These are phyloP conservation scores for Reticulascus tulasneorum DNA, from an alignment of 2,329 filamentous ascomycete genomes.

Conservation along the genomic window DNA sequence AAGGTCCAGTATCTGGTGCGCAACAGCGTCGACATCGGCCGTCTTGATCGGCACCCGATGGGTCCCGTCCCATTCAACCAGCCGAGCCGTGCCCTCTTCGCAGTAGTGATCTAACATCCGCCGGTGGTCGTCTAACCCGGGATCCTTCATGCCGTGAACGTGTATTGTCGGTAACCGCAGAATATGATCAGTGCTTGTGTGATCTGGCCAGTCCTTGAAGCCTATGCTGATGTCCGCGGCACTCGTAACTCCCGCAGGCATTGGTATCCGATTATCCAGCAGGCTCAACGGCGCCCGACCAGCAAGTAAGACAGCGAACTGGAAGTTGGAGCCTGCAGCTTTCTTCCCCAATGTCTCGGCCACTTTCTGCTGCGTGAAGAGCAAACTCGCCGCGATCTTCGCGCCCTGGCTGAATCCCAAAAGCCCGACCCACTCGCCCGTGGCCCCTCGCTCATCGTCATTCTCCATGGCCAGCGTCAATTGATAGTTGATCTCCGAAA, in stretches of 20 bases:
- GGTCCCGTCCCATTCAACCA: slow-evolving; percentile 71
- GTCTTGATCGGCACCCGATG: slow-evolving; percentile 69
- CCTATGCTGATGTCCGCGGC: slow-evolving; percentile 24
- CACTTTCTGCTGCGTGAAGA: slow-evolving; percentile 63
- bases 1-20: slow-evolving; percentile 47
- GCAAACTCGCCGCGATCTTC: slow-evolving; percentile 55
- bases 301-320: slow-evolving; percentile 60
- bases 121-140: slow-evolving; percentile 55
- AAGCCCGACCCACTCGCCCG: slow-evolving; percentile 55
- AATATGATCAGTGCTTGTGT: slow-evolving; percentile 37
- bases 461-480: slow-evolving; percentile 44
- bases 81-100: slow-evolving; percentile 42
- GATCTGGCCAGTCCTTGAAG: slow-evolving; percentile 40
- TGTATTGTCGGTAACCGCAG: slow-evolving; percentile 60
- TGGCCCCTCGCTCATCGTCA: slow-evolving; percentile 46
- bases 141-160: slow-evolving; percentile 61
- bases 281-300: slow-evolving; percentile 57
- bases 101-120: slow-evolving; percentile 57
- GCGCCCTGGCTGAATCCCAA: slow-evolving; percentile 67
- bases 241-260: slow-evolving; percentile 18
- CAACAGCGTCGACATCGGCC: slow-evolving; percentile 57
- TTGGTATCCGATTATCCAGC: slow-evolving; percentile 33
- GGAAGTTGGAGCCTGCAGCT: slow-evolving; percentile 38
- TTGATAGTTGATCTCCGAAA: slow-evolving; percentile 34
- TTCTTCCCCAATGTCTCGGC: slow-evolving; percentile 38